Evolutionary conservation across 768 basidiomycete genomes (phyloP).

Genomic region (Tubosaeta sp.): DNA sequence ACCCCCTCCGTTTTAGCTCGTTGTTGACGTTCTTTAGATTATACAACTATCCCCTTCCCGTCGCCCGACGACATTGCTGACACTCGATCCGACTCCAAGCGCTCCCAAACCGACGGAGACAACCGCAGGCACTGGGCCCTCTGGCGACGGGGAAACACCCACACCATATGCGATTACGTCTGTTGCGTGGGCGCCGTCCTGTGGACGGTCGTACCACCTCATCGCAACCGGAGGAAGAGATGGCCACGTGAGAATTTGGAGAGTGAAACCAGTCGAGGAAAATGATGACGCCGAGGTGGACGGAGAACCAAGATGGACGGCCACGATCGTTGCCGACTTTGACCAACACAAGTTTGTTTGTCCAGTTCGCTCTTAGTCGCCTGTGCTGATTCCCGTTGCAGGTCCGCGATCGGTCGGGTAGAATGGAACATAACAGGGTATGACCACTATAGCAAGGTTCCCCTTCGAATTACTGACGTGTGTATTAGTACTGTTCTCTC

Average conservation of each 20-base stretch:
- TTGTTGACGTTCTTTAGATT: slow-evolving; percentile 42
- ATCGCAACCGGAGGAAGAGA: slow-evolving; percentile 88
- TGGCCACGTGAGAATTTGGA: slow-evolving; percentile 89
- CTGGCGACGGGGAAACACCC: slow-evolving; percentile 33
- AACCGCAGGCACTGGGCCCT: slow-evolving; percentile 14
- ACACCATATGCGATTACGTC: slow-evolving; percentile 67
- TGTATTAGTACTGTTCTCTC: slow-evolving; percentile 70
- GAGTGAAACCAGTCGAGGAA: slow-evolving; percentile 59
- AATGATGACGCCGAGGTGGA: slow-evolving; percentile 41
- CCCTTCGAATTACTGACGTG: not conserved
- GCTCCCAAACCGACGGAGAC: slow-evolving; percentile 17
- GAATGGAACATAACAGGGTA: slow-evolving; percentile 95
- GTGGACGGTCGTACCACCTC: slow-evolving; percentile 91
- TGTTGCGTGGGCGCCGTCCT: slow-evolving; percentile 91
- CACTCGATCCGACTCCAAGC: slow-evolving; percentile 42
- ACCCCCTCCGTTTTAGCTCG: not conserved
- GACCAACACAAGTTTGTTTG: slow-evolving; percentile 69
- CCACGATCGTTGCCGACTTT: slow-evolving; percentile 77
- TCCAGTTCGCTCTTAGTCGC: not conserved
- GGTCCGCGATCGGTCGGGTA: slow-evolving; percentile 75
- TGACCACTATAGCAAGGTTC: not conserved
- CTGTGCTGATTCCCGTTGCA: slow-evolving; percentile 24
- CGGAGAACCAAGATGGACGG: slow-evolving; percentile 58
- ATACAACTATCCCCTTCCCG: slow-evolving; percentile 69
- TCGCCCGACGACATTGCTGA: slow-evolving; percentile 62